Percentiles rank a stretch among this genome's conserved stretches.
Evolutionary conservation across 2,329 filamentous ascomycete genomes (phyloP).

Genomic region (Curvularia sp.): DNA sequence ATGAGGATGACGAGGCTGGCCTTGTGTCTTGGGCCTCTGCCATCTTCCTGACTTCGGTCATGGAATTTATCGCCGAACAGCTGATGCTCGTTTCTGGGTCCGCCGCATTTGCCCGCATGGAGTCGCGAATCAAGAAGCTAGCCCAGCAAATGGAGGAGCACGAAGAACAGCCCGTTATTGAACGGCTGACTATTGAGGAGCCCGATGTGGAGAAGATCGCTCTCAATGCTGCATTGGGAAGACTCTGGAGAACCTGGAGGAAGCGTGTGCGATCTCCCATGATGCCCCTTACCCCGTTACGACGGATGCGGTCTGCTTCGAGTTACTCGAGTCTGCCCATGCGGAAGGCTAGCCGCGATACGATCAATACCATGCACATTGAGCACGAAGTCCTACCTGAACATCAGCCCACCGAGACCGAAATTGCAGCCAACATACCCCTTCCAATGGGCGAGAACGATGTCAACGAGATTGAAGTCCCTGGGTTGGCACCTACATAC

Average conservation of each 20-base stretch:
- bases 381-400: conserved; percentile 47
- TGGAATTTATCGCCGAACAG: conserved; percentile 94
- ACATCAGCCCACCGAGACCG: conserved; percentile 53
- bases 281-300: conserved; percentile 33
- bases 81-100: conserved; percentile 86
- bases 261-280: conserved; percentile 70
- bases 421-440: conserved; percentile 67
- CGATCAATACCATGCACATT: conserved; percentile 28
- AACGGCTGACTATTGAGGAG: conserved; percentile 84
- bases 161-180: conserved; percentile 62
- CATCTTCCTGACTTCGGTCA: conserved; percentile 92
- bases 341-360: conserved; percentile 40
- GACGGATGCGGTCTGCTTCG: conserved; percentile 35
- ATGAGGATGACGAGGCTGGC: conserved; percentile 48
- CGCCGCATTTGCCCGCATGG: conserved; percentile 73
- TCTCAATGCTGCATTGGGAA: conserved; percentile 83
- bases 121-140: conserved; percentile 51
- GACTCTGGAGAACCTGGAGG: conserved; percentile 94
- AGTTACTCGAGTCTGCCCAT: conserved; percentile 43
- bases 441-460: conserved; percentile 72
- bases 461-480: conserved; percentile 80
- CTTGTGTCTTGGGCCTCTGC: conserved; percentile 86
- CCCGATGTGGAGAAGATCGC: conserved; percentile 92
- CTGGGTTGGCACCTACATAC: conserved; percentile 71
- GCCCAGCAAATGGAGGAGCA: conserved; percentile 49